Evolutionary conservation across 805 yeast species (phyloP), one percentile per base, ranked within the genome.

Genomic region (Barnettozyma pratensis): DNA sequence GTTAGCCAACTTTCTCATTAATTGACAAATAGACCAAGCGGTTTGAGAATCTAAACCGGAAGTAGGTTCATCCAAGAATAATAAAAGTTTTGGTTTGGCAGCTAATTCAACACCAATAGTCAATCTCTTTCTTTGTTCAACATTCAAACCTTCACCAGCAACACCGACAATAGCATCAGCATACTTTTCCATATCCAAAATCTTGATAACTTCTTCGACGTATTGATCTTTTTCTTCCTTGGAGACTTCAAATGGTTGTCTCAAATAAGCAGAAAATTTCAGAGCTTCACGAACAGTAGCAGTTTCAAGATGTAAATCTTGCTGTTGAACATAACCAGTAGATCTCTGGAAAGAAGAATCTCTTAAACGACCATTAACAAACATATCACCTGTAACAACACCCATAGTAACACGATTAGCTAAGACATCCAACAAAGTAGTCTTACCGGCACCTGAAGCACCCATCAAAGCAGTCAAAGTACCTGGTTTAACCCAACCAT

Each of bases 401-500:
- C 91, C 91, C 69, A 77, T 71, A 9, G 85, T 80, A 45, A 82
- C 79, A 65, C 90, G 77, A 58, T 81, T 83, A 37, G 88, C 85
- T 59, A 85, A 72, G 59, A 83, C 81, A 69, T 85, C 85, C 58
- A 84, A 71, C 52, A 84, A 69, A 6, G 90, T 85, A 26, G 91
- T 85, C 62, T 84, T 84, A 74, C 91, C 91, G 51, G 91, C 90
- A 69, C 90, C 90, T 37, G 89, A 81, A 27, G 84, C 82, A 57
- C 89, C 87, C 86, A 81, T 80, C 44, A 81, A 66, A 6, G 94
- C 94, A 44, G 92, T 86, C 62, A 86, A 69, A 44, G 89, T 84
- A 55, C 91, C 91, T 9, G 92, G 91, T 61, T 83, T 83, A 41
- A 85, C 90, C 86, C 87, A 85, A 44, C 92, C 94, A 62, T 83